Base-by-base conservation (phyloP, 2,329 filamentous ascomycete genomes). In the Fusarium sororula region DNA sequence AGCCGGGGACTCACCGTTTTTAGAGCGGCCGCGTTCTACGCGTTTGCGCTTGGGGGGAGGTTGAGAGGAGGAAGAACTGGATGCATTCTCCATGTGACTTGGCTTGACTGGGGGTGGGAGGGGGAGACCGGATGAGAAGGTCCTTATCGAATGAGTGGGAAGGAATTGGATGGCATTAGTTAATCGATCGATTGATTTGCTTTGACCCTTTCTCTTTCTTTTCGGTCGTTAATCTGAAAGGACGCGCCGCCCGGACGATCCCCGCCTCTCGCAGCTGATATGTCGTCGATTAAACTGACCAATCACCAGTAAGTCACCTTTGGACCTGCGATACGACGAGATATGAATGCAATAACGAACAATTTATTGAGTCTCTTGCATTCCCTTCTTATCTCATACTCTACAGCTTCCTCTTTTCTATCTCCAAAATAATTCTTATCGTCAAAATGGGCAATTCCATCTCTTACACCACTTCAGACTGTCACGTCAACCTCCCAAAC, bases 21-120 rank as follows among this genome's bases (percentile, higher is more conserved):
- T 68, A 18, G 65, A 68, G 6, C 65, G 47, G 10, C 63, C 65
- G n/a, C 65, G n/a, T n/a, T 67, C 65, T 37, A 67, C 53, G 45
- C 65, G 65, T n/a, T 64, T 63, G 20, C 64, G 42, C 22, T 66
- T 66, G 6, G 26, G 45, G 5, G 38, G 59, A 14, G 37, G 22
- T 17, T 32, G 32, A 42, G 30, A 24, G 17, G 56, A 26, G 24
- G 24, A 26, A 26, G 24, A 57, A 53, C 32, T 32, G 22, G 39
- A 24, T 30, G 26, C n/a, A n/a, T 6, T 5, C 12, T 67, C 62
- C 64, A 66, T 66, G 47, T 50, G 47, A 32, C 47, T 17, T 30
- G 20, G 18, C 26, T 22, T 47, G 38, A 17, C 26, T 18, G 14
- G n/a, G 30, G 28, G 12, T 15, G 32, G 39, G 35, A 17, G 15